Base-by-base conservation (phyloP, 495 filamentous ascomycete genomes). In the Physcia stellaris region DNA sequence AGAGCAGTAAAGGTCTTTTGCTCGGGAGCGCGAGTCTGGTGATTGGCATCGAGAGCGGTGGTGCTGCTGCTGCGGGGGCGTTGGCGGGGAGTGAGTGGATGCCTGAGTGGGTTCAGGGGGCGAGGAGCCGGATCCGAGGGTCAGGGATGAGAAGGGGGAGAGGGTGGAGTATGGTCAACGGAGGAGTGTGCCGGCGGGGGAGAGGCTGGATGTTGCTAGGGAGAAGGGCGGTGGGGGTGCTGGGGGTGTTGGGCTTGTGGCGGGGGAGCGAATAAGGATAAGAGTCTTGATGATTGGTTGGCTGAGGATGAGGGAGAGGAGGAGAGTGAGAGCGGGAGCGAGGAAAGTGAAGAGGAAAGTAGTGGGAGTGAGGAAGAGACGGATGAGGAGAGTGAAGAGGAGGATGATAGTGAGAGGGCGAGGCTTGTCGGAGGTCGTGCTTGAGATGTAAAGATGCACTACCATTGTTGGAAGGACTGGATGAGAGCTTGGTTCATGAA, bases 221-320 rank as follows among this genome's bases (percentile, higher is more conserved):
- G 55, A 62, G 41, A 57, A 60, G 43, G 37, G 53, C 63, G 36
- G n/a, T n/a, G n/a, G 58, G 42, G 53, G 52, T n/a, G 45, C 36
- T 42, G 4, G 36, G 43, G 40, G 45, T 54, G 48, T 51, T 28
- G 28, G 44, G 42, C 43, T n/a, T n/a, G n/a, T n/a, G n/a, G n/a
- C 34, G 40, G 35, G 47, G n/a, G n/a, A n/a, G n/a, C n/a, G n/a
- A n/a, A n/a, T n/a, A n/a, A n/a, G n/a, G n/a, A 52, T 4, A 94
- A 87, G 71, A 79, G 72, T 15, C 61, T 95, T 47, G 81, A 94
- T 63, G 81, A 94, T 55, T 96, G 90, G 85, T 63, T 95, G 39
- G 79, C 68, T 17, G 83, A 84, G 39, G 74, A 75, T 21, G 69
- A n/a, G n/a, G n/a, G n/a, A n/a, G n/a, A n/a, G n/a, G n/a, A n/a